Percentiles rank a stretch among this genome's conserved stretches.
These are phyloP conservation scores for Rubia tinctorum DNA, from an alignment of 305 asterid species.

Conservation along the genomic window DNA sequence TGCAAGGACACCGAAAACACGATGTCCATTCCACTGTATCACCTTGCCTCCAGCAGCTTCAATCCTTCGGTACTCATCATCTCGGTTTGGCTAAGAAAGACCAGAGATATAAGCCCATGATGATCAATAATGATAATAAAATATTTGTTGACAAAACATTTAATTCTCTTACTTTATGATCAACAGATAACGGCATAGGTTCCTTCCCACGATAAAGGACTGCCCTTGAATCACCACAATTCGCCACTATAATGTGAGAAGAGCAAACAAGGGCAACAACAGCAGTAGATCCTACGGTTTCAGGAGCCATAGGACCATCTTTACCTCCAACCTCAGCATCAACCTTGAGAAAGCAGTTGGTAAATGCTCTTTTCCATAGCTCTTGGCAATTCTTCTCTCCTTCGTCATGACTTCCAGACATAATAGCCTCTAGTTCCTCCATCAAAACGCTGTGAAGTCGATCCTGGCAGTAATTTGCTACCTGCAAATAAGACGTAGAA, in stretches of 20 bases:
- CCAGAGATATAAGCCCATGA: constrained; percentile 12
- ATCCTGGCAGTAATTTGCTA: constrained; percentile 81
- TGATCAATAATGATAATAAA: constrained; percentile 2
- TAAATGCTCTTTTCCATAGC: constrained; percentile 66
- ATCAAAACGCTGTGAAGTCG: constrained; percentile 63
- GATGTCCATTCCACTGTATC: constrained; percentile 97
- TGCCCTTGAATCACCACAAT: constrained; percentile 96
- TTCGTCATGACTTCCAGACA: constrained; percentile 28
- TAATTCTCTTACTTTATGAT: constrained; percentile 64
- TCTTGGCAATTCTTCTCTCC: constrained; percentile 40
- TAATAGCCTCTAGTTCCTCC: constrained; percentile 57
- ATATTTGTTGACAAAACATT: neutral
- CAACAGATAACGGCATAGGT: constrained; percentile 70
- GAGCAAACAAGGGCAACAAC: constrained; percentile 87
- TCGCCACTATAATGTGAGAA: constrained; percentile 87
- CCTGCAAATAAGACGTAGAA: constrained; percentile 45
- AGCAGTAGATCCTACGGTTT: constrained; percentile 94
- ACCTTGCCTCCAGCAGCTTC: constrained; percentile 98
- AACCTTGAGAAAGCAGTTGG: constrained; percentile 69
- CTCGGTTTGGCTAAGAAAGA: constrained; percentile 70
- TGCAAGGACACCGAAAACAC: constrained; percentile 97
- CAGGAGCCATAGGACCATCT: constrained; percentile 63
- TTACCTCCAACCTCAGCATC: constrained; percentile 77
- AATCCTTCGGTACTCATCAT: constrained; percentile 88
- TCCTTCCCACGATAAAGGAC: constrained; percentile 91